Base-by-base conservation (phyloP, 139 green algal species). In the Micromonas pusilla region DNA sequence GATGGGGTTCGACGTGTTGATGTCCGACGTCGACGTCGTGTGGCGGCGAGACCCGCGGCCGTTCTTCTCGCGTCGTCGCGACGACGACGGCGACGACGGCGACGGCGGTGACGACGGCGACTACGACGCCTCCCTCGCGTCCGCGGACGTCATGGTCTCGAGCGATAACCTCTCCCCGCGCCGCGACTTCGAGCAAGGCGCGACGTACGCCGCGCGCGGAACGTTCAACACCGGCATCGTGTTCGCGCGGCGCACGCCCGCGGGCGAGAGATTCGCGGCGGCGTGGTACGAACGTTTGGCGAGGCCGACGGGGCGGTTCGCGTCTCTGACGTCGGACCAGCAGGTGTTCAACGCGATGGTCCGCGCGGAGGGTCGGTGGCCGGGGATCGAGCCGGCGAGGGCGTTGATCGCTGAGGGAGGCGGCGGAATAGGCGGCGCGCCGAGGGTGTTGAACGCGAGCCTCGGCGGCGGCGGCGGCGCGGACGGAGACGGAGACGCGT, bases 391-490 rank as follows among this genome's bases (percentile, higher is more conserved):
- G 36, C 23, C n/a, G n/a, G n/a, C n/a, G n/a, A n/a, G n/a, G n/a
- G n/a, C n/a, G n/a, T n/a, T 33, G 63, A 37, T 72, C 9, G 30
- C 30, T 2, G 84, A 83, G 78, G 89, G 77, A 20, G 91, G 90
- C 76, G 76, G 93, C 66, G 87, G 86, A 66, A 92, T 0, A 77
- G 45, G 81, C 97, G 33, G 79, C 75, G 39, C 25, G 66, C 30
- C 54, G 9, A 30, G 70, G 20, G 26, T 63, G n/a, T n/a, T n/a
- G n/a, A n/a, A n/a, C n/a, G n/a, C n/a, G n/a, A n/a, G n/a, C n/a
- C n/a, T n/a, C n/a, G n/a, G n/a, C n/a, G n/a, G n/a, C n/a, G n/a
- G n/a, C n/a, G n/a, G n/a, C n/a, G n/a, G n/a, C n/a, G n/a, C n/a
- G n/a, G n/a, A n/a, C n/a, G n/a, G n/a, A n/a, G n/a, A n/a, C n/a